A percentile compares a stretch with the other conserved stretches of the same genome.
Conservation (phyloP, 495 filamentous ascomycete species). For the Aspergillus biplanus region DNA sequence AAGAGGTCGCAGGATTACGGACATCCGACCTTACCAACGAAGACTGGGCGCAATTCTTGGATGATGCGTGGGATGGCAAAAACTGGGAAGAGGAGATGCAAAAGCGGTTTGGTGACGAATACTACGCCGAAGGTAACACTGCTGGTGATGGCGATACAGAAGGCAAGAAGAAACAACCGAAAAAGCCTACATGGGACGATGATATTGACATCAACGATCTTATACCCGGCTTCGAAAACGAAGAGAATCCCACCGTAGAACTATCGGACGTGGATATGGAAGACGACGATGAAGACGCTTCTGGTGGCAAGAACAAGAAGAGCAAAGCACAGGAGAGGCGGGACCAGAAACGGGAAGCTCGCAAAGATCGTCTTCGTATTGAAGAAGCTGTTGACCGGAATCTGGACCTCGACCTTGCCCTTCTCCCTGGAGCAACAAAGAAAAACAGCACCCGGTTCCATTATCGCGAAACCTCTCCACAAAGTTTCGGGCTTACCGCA, state of each 20-base stretch:
- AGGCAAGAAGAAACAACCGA: conserved; percentile 62
- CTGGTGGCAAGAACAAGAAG: conserved; percentile 53
- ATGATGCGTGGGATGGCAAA: conserved; percentile 82
- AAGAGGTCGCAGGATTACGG: conserved; percentile 78
- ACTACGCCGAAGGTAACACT: conserved; percentile 71
- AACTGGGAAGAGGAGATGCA: conserved; percentile 89
- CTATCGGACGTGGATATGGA: conserved; percentile 57
- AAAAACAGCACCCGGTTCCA: conserved; percentile 67
- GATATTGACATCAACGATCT: conserved; percentile 96
- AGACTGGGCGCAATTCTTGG: conserved; percentile 80
- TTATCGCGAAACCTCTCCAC: conserved; percentile 92
- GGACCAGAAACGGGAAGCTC: conserved; percentile 73
- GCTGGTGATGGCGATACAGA: conserved; percentile 48
- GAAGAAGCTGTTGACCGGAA: conserved; percentile 85
- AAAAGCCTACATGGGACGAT: conserved; percentile 95
- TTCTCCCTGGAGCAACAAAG: conserved; percentile 58
- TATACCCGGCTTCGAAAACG: conserved; percentile 79
- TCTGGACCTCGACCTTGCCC: conserved; percentile 68
- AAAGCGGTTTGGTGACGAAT: conserved; percentile 81
- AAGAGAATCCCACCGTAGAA: conserved; percentile 56
- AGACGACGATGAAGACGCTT: conserved; percentile 46
- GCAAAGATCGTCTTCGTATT: conserved; percentile 78
- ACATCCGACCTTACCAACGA: conserved; percentile 68
- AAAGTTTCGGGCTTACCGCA: conserved; percentile 83
- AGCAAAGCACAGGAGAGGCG: conserved; percentile 67